phyloP scores from a whole-genome alignment of 2,329 filamentous ascomycete species.

The Aplosporella prunicola region DNA sequence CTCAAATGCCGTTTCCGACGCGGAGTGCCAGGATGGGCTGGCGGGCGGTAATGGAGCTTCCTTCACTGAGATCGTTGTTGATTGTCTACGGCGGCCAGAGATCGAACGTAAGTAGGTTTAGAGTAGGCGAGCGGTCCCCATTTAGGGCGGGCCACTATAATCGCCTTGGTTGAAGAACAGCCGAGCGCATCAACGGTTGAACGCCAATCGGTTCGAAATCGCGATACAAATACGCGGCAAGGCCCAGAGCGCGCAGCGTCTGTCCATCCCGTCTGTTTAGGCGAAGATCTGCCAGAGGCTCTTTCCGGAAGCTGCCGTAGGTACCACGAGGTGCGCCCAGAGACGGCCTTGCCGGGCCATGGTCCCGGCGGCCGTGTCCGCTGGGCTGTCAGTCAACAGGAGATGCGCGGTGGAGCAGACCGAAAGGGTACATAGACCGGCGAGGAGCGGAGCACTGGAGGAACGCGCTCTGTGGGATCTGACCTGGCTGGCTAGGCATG shows the following conservation, averaged over 20 bases:
- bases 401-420: conserved; percentile 5
- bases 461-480: conserved; percentile 8
- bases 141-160: conserved; percentile 8
- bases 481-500: conserved; percentile 2
- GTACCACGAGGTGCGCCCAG: conserved; percentile 2
- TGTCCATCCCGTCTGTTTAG: conserved; percentile 4
- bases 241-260: conserved; percentile 2
- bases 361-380: conserved; percentile 1
- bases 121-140: conserved; percentile 8
- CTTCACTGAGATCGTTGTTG: not conserved
- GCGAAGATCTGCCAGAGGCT: conserved; percentile 7
- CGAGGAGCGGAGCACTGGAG: conserved; percentile 6
- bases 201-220: conserved; percentile 8
- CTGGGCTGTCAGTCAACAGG: conserved; percentile 1
- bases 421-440: conserved; percentile 6
- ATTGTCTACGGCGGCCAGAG: conserved; percentile 4
- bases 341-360: not conserved
- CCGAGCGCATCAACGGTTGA: no score
- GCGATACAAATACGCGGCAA: conserved; percentile 9
- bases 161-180: no score
- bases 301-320: conserved; percentile 11
- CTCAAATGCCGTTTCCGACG: no score
- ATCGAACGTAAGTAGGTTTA: conserved; percentile 10
- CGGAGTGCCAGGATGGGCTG: conserved; percentile 4
- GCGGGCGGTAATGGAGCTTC: not conserved